Evolutionary conservation across 768 basidiomycete genomes (phyloP), one percentile per base, ranked within the genome.

Genomic region (Kwoniella bestiolae): DNA sequence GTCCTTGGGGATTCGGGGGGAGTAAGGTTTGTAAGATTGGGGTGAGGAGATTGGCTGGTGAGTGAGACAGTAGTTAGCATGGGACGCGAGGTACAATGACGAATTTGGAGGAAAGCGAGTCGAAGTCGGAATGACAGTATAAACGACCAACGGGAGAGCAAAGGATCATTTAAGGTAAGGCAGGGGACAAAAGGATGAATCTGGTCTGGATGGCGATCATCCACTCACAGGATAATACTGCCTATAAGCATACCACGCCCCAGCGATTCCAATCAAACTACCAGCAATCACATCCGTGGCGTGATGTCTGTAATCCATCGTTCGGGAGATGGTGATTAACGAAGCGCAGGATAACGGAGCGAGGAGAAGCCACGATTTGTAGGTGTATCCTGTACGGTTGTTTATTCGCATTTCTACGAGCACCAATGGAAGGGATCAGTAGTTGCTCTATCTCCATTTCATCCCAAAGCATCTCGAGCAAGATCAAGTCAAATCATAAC

Each of bases 221-320:
- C 9, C 34, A 70, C 69, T 51, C 31, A 74, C 74, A 18, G 79
- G 79, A 61, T 78, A 80, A 60, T 70, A 80, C 49, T 80, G 79
- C 34, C 79, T 56, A 55, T 80, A 80, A 11, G 66, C 51, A 55
- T 73, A 78, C 79, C 79, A 80, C 25, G 63, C 67, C 0, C 63
- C 60, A 6, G 72, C 31, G 26, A 77, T 65, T 7, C 79, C 79
- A 23, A 80, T 70, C 26, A 80, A 66, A 21, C 61, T 71, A 1
- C 79, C 79, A 29, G 79, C 79, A 63, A 80, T 78, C 8, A 80
- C 75, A 52, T 80, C 79, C 18, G 73, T 76, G 14, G 73, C 63
- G 51, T 74, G 69, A 63, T 75, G 79, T 44, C 79, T 59, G 53
- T 80, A 80, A 68, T 80, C 79, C 79, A 80, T 80, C 1, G 74